A percentile compares a stretch with the other conserved stretches of the same genome.
phyloP scores from a whole-genome alignment of 2,329 filamentous ascomycete species.

The Triangularia setosa region DNA sequence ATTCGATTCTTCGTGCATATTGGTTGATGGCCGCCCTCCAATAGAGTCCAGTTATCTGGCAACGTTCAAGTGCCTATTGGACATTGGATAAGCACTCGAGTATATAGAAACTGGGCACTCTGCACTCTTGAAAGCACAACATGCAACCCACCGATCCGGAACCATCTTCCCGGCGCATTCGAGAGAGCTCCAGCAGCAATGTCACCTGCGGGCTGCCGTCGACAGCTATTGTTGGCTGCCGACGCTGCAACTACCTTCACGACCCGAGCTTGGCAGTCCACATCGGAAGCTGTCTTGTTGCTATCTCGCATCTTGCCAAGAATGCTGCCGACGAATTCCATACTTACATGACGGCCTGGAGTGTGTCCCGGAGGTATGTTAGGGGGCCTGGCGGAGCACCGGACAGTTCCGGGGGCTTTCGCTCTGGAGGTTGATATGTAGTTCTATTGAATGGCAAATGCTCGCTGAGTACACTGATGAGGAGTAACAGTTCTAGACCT shows the following conservation, averaged over 20 bases:
- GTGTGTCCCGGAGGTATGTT: not conserved
- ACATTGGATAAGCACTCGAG: not conserved
- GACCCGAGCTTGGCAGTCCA: not conserved
- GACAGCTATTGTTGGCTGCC: not conserved
- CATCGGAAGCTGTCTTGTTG: not conserved
- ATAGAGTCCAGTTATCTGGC: not conserved
- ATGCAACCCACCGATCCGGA: not conserved
- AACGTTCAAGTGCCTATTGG: not conserved
- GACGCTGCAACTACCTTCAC: not conserved
- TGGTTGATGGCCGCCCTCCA: not conserved
- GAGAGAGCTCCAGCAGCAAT: not conserved
- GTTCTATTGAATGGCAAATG: not conserved
- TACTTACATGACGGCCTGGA: not conserved
- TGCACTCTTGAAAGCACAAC: not conserved
- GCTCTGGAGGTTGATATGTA: not conserved
- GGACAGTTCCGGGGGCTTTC: not conserved
- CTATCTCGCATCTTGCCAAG: not conserved
- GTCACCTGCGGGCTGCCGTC: not conserved
- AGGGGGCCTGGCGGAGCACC: not conserved
- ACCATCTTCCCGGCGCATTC: not conserved
- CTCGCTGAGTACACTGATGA: not conserved
- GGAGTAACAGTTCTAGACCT: not conserved
- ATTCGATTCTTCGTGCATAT: not conserved
- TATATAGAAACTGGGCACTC: too few relatives aligned
- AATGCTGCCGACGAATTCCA: not conserved